Evolutionary conservation across 116 monocot species (phyloP), one percentile per base, ranked within the genome.

Genomic region (Zostera marina): DNA sequence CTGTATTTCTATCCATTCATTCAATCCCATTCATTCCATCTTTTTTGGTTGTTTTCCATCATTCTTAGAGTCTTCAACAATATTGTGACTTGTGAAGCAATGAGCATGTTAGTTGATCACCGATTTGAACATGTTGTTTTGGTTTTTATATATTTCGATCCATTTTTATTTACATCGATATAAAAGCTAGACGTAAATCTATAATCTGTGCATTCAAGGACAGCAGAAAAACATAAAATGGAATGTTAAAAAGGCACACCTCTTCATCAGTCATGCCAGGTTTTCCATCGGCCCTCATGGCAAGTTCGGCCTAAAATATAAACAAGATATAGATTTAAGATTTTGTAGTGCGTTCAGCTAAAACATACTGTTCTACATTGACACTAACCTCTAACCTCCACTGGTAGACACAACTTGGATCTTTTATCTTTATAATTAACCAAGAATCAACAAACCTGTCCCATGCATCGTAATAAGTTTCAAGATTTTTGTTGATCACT

Each of bases 191-290:
- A 0, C 20, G 20, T 51, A n/a, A 7, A 47, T n/a, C 7, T 47
- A 47, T n/a, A 32, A 32, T 51, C 8, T 19, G 9, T 8, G 21
- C 21, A 19, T 39, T 15, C 32, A 15, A 13, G 16, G n/a, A 9
- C 2, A 39, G 56, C n/a, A 56, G 9, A 11, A 9, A 56, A 38
- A 56, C 2, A 0, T 56, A 40, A 59, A 23, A 41, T 5, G 19
- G 14, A 20, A 8, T 11, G 13, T 20, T 3, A 19, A 59, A 23
- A 44, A 4, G 3, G 44, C 8, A 0, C 11, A 98, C 98, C 87
- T 98, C 91, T 61, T 86, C 98, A 69, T 98, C 74, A 4, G 86
- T 81, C 98, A 98, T 90, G 69, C 98, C 91, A 54, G 90, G 78
- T 73, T 98, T 98, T n/a, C 98, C 98, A 65, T 83, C 86, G 57